Evolutionary conservation across 768 basidiomycete genomes (phyloP).

Genomic region (Leccinum rimulosum): DNA sequence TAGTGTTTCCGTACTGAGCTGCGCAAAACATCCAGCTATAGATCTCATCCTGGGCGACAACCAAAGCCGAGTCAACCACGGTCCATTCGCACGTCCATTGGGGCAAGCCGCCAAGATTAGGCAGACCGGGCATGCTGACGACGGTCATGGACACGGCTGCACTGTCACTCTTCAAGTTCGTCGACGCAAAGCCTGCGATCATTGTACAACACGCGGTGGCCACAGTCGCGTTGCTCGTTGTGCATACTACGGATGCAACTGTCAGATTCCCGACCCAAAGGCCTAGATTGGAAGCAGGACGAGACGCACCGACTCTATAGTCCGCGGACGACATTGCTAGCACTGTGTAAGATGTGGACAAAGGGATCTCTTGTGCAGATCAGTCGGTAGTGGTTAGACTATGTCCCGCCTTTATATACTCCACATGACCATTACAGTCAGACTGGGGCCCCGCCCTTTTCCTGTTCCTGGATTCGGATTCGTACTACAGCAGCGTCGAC

Average conservation of each 20-base stretch:
- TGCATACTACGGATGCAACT: neutral
- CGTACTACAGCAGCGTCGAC: no score
- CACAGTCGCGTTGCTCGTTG: constrained; percentile 7
- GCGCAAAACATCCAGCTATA: neutral
- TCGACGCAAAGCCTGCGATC: neutral
- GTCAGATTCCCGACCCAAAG: neutral
- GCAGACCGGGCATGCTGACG: neutral
- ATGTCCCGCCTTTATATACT: neutral
- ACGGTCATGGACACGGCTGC: neutral
- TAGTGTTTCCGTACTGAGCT: neutral
- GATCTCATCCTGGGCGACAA: neutral
- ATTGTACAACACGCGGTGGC: constrained; percentile 5
- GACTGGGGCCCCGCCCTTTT: neutral
- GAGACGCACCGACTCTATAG: neutral
- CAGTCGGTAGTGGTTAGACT: neutral
- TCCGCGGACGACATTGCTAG: neutral
- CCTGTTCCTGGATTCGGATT: no score
- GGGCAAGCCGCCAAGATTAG: neutral
- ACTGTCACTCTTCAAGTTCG: neutral
- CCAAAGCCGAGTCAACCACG: neutral
- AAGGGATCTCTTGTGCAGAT: neutral
- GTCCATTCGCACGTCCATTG: constrained; percentile 1
- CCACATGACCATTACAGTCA: neutral
- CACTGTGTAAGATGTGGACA: neutral
- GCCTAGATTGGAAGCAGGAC: neutral